Evolutionary conservation across 192 early-diverging fungal genomes (phyloP), one percentile per base, ranked within the genome.

Genomic region (Coemansia sp.): DNA sequence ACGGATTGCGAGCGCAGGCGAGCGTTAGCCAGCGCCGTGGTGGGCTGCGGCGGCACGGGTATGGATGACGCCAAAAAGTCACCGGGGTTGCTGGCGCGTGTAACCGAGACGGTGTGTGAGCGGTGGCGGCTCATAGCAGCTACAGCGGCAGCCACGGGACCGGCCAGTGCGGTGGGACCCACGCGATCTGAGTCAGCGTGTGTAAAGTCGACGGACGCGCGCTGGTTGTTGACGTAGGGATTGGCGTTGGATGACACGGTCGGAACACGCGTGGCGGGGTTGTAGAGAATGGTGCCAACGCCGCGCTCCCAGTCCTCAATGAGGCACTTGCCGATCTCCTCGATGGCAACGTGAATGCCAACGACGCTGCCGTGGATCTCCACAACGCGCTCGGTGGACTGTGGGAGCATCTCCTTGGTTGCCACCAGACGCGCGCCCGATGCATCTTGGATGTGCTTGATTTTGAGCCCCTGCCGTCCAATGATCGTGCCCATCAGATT

Each of bases 401-500:
- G 89, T 26, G 94, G 94, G 24, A 98, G 81, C 82, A 94, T 90
- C 62, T 96, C 92, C 74, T 96, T 94, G 58, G 90, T 86, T 6
- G 95, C 91, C 27, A 87, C 87, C 79, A 98, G 86, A 34, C 89
- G 88, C 9, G 90, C 92, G 32, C 89, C 86, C n/a, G 93, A 93
- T 16, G 85, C 75, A 49, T 95, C 92, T 82, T 97, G 96, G 56
- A 98, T 92, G 68, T 95, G 90, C 83, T 94, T 97, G 76, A 98
- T 97, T 82, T 93, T 94, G 60, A 85, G 67, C 52, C 95, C 95
- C 70, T 88, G 88, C 64, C 94, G 92, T 34, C 97, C 97, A 78
- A 98, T 97, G 62, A 98, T 85, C 56, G 88, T 90, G 21, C 92
- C 92, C 88, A 98, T 94, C 49, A 92, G 78, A 64, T 88, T 85